A percentile compares a stretch with the other conserved stretches of the same genome.
Evolutionary conservation across 2,329 filamentous ascomycete genomes (phyloP).

Genomic region (Thermoascus crustaceus): DNA sequence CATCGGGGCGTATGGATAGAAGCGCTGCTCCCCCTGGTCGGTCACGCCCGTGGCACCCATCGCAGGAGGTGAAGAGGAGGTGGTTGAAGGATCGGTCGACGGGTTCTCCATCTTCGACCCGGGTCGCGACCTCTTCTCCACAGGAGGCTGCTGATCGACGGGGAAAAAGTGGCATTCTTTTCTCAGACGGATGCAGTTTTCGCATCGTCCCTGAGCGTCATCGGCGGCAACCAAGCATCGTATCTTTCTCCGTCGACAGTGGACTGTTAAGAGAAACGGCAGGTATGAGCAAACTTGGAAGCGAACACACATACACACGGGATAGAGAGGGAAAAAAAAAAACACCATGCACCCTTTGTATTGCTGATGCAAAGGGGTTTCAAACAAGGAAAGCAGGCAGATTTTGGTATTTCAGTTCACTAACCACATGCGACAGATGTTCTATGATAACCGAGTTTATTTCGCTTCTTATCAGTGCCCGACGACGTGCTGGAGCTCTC

Average conservation of each 20-base stretch:
- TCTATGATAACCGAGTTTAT: slow-evolving; percentile 91
- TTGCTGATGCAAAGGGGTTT: no score
- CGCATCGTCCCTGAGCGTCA: slow-evolving; percentile 68
- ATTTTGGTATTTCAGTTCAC: slow-evolving; percentile 35
- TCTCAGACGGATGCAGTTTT: slow-evolving; percentile 87
- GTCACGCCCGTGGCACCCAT: slow-evolving; percentile 15
- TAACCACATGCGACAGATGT: slow-evolving; percentile 93
- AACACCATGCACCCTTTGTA: no score
- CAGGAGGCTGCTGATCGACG: slow-evolving; percentile 65
- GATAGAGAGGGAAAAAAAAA: slow-evolving; percentile 2
- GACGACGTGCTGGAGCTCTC: slow-evolving; percentile 24
- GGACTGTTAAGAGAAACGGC: slow-evolving; percentile 48
- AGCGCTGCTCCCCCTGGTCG: slow-evolving; percentile 29
- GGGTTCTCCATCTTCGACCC: slow-evolving; percentile 37
- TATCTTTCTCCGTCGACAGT: slow-evolving; percentile 90
- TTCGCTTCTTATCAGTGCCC: slow-evolving; percentile 61
- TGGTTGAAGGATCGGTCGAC: slow-evolving; percentile 39
- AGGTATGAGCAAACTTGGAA: slow-evolving; percentile 1
- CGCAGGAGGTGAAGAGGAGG: slow-evolving; percentile 42
- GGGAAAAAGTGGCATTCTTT: slow-evolving; percentile 91
- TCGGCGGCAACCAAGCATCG: slow-evolving; percentile 71
- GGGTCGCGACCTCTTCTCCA: slow-evolving; percentile 40
- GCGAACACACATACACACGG: not conserved
- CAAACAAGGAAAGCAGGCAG: slow-evolving; percentile 1
- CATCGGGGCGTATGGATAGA: slow-evolving; percentile 29